A percentile compares a stretch with the other conserved stretches of the same genome.
phyloP scores from a whole-genome alignment of 2,329 filamentous ascomycete genomes.

The Fusarium coffeatum region DNA sequence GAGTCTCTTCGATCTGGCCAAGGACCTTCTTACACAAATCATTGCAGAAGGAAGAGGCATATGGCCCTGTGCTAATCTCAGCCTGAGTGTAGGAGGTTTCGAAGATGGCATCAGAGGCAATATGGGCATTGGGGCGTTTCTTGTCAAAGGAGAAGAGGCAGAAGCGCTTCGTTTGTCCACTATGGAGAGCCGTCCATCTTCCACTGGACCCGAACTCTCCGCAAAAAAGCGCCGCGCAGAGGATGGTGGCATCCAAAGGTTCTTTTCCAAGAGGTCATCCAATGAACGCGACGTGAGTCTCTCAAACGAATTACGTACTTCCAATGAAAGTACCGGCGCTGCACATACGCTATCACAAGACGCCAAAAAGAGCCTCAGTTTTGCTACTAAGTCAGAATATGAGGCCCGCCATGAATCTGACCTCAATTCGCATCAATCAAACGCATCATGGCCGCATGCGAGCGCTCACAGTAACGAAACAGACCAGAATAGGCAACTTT shows the following conservation, averaged over 20 bases:
- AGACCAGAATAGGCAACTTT: constrained; percentile 47
- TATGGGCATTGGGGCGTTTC: constrained; percentile 84
- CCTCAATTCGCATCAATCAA: constrained; percentile 16
- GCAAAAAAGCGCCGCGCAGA: constrained; percentile 54
- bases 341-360: constrained; percentile 7
- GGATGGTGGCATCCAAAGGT: constrained; percentile 66
- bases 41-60: constrained; percentile 76
- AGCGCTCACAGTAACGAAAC: constrained; percentile 35
- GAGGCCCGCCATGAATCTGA: constrained; percentile 36
- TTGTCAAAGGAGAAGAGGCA: constrained; percentile 80
- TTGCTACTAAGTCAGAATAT: constrained; percentile 8
- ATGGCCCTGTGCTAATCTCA: constrained; percentile 94
- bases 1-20: constrained; percentile 79
- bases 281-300: constrained; percentile 44
- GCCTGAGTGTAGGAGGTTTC: constrained; percentile 89
- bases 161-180: constrained; percentile 51
- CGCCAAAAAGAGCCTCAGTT: constrained; percentile 23
- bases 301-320: constrained; percentile 31
- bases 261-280: constrained; percentile 61
- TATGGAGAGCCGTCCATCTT: constrained; percentile 36
- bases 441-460: constrained; percentile 19
- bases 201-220: constrained; percentile 39
- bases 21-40: constrained; percentile 80
- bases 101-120: constrained; percentile 89
- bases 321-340: background rate